phyloP scores from a whole-genome alignment of 1,284 basidiomycete species.

The Lignosus rhinocerotis region DNA sequence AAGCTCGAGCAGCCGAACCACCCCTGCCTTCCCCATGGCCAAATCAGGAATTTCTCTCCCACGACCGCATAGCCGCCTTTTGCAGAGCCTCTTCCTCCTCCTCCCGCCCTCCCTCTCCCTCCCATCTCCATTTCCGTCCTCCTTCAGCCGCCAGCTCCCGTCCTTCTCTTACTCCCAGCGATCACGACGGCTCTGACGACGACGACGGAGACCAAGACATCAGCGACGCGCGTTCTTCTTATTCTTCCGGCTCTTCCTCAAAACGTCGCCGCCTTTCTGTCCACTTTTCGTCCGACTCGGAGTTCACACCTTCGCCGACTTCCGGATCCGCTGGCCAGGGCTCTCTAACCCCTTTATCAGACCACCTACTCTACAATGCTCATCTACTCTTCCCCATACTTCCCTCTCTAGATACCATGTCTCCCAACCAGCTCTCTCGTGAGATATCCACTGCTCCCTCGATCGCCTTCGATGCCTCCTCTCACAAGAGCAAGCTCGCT shows the following conservation, averaged over 20 bases:
- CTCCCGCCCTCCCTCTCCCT: not conserved
- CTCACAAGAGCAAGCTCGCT: conserved; percentile 19
- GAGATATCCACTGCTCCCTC: too few relatives aligned
- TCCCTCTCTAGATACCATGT: not conserved
- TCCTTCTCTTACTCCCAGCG: conserved; percentile 12
- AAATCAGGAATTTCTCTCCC: conserved; percentile 32
- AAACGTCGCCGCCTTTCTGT: conserved; percentile 33
- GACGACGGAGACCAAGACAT: conserved; percentile 33
- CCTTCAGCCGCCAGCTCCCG: conserved; percentile 3
- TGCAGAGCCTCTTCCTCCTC: conserved; percentile 8
- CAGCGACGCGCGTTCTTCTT: conserved; percentile 32
- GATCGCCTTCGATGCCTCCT: conserved; percentile 5
- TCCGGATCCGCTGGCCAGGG: conserved; percentile 16
- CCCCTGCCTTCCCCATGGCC: conserved; percentile 23
- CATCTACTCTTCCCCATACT: not conserved
- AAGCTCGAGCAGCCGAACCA: conserved; percentile 15
- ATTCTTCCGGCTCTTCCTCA: conserved; percentile 25
- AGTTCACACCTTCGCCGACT: conserved; percentile 17
- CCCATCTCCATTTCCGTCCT: conserved; percentile 4
- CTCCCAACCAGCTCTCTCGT: conserved; percentile 6
- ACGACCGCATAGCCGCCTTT: conserved; percentile 23
- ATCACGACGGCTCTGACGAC: conserved; percentile 24
- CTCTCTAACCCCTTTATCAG: conserved; percentile 1
- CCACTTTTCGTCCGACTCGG: conserved; percentile 18
- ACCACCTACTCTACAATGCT: not conserved